Evolutionary conservation across 768 basidiomycete species (phyloP).

Genomic region (Tricholoma sp.): DNA sequence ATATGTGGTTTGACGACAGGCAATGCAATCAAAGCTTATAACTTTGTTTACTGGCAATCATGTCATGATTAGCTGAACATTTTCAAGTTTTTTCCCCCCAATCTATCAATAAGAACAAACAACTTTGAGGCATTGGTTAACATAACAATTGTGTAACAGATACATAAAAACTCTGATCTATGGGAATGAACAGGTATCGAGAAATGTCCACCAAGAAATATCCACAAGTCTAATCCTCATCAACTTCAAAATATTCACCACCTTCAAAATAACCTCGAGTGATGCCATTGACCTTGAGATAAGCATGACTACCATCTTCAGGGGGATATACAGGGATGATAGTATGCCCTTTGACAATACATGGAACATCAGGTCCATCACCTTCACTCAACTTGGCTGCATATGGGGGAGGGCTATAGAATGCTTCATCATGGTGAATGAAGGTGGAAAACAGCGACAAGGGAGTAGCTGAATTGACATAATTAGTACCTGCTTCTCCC

Average conservation of each 20-base stretch:
- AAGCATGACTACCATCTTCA: not conserved
- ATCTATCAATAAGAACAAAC: not conserved
- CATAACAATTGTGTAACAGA: not conserved
- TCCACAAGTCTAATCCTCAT: not conserved
- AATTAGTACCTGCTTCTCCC: not conserved
- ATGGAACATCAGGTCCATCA: not conserved
- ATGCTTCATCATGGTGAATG: not conserved
- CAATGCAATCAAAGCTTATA: not conserved
- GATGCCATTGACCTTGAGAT: not conserved
- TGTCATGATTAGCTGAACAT: not conserved
- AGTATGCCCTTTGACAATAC: not conserved
- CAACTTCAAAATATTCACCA: not conserved
- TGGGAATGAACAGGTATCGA: not conserved
- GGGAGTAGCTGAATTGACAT: not conserved
- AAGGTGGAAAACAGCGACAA: not conserved
- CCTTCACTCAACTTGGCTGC: not conserved
- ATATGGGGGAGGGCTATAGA: not conserved
- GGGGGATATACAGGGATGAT: not conserved
- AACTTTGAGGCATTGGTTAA: not conserved
- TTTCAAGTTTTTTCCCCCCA: not conserved
- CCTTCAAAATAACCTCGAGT: not conserved
- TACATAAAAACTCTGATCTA: too few relatives aligned
- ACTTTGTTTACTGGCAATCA: not conserved
- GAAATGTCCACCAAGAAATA: not conserved
- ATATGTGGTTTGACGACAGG: not conserved